Evolutionary conservation across 2,329 filamentous ascomycete species (phyloP).

Genomic region (Thelonectria discophora): DNA sequence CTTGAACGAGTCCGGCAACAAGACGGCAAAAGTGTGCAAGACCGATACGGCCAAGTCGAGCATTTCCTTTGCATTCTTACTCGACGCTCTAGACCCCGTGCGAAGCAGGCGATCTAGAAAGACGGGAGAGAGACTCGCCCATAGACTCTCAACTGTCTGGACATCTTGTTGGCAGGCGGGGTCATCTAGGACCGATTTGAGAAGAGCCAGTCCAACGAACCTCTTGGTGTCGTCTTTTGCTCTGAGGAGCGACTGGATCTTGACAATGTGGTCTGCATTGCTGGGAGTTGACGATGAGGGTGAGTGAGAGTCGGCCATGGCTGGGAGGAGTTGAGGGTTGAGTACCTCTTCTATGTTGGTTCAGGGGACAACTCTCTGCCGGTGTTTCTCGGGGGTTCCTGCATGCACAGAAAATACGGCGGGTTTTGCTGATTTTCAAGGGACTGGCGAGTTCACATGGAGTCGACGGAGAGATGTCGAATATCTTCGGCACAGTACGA

Average conservation of each 20-base stretch:
- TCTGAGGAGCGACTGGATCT: conserved; percentile 64
- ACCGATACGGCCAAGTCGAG: conserved; percentile 70
- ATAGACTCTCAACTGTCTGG: conserved; percentile 58
- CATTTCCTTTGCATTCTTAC: conserved; percentile 65
- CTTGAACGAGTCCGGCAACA: conserved; percentile 61
- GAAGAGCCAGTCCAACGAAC: conserved; percentile 72
- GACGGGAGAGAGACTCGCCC: conserved; percentile 67
- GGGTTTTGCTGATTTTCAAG: too few species aligned
- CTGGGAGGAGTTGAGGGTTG: background rate
- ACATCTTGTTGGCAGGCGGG: conserved; percentile 60
- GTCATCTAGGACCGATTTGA: conserved; percentile 73
- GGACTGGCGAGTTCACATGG: too few species aligned
- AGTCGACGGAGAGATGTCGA: too few species aligned
- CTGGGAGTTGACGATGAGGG: conserved; percentile 22
- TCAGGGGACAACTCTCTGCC: background rate
- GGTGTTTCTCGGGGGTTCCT: background rate
- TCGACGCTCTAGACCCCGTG: conserved; percentile 56
- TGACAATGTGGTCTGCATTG: conserved; percentile 46
- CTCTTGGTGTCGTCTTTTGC: conserved; percentile 72
- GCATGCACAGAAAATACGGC: too few species aligned
- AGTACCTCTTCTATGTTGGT: background rate
- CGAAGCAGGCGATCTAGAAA: conserved; percentile 71
- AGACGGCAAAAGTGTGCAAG: conserved; percentile 66
- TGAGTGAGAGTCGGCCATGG: conserved; percentile 22
- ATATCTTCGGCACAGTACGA: conserved; percentile 5